These are phyloP conservation scores for Brassica carinata DNA, from an alignment of 345 rosid genomes.

Conservation along the genomic window DNA sequence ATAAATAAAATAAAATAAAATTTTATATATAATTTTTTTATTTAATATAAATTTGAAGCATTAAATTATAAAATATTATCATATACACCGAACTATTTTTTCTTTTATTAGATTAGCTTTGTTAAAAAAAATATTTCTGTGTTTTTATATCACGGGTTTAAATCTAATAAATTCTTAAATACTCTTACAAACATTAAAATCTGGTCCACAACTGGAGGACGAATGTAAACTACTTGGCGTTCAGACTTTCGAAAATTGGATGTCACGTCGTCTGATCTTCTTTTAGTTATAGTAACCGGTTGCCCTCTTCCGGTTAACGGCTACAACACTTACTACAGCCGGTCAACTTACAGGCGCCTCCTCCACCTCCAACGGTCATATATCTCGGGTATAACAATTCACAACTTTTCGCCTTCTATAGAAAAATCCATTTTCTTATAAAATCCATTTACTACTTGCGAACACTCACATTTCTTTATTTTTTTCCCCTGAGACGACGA, in stretches of 20 bases:
- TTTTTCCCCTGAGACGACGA: not conserved
- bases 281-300: constrained; percentile 5
- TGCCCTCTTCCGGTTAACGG: constrained; percentile 48
- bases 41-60: no score
- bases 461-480: not conserved
- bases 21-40: no score
- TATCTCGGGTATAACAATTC: constrained; percentile 28
- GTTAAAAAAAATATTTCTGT: no score
- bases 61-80: no score
- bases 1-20: no score
- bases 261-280: constrained; percentile 1
- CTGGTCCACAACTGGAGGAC: not conserved
- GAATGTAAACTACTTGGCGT: constrained; percentile 3
- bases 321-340: constrained; percentile 46
- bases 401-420: constrained; percentile 29
- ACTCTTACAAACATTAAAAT: no score
- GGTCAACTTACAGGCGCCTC: constrained; percentile 30
- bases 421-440: not conserved
- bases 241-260: not conserved
- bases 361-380: constrained; percentile 54
- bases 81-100: no score
- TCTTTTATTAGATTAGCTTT: no score
- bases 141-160: no score
- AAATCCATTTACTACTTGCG: not conserved
- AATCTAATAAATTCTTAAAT: no score